Evolutionary conservation across 108 stramenopile genomes (phyloP), one percentile per base, ranked within the genome.

Genomic region (Skeletonema marinoi): DNA sequence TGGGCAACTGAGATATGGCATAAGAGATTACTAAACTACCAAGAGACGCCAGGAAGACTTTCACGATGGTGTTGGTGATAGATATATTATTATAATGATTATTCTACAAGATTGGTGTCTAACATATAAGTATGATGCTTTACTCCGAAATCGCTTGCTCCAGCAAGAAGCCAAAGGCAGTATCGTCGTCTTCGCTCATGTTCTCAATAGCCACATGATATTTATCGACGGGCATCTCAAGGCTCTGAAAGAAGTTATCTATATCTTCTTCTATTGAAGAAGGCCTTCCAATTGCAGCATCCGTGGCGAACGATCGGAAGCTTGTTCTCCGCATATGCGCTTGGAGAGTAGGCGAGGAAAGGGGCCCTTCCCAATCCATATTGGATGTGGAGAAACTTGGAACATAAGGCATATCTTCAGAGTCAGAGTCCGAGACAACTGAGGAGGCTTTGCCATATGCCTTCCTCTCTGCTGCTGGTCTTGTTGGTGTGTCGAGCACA

Each of bases 1-100:
- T 85, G 78, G 78, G 84, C 84, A 21, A 85, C 79, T 32, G 84
- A 85, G 38, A 56, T 81, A 3, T 85, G 84, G 84, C 75, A 81
- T 31, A 70, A 72, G 33, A 32, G 80, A n/a, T 60, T 85, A 21
- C 54, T 81, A 16, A 58, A 77, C 19, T 77, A 50, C 36, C 19
- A 51, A 17, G 79, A 65, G 63, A 35, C 31, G 6, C 78, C 78
- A 17, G 68, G 80, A 16, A 44, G 73, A 32, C 54, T 81, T 9
- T 19, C 48, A 13, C 44, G 63, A 60, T 74, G 70, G 12, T 65
- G 14, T 50, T 73, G 60, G 50, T 21, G 1, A 42, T 42, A 58
- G 35, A 31, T n/a, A 38, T 19, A 32, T 14, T 58, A 21, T 59
- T 54, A 8, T 50, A 68, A 0, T 38, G 13, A 63, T 8, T 36